Percentiles rank a stretch among this genome's conserved stretches.
Conservation (phyloP, 164 flowering plant genomes). For the Platanus orientalis region DNA sequence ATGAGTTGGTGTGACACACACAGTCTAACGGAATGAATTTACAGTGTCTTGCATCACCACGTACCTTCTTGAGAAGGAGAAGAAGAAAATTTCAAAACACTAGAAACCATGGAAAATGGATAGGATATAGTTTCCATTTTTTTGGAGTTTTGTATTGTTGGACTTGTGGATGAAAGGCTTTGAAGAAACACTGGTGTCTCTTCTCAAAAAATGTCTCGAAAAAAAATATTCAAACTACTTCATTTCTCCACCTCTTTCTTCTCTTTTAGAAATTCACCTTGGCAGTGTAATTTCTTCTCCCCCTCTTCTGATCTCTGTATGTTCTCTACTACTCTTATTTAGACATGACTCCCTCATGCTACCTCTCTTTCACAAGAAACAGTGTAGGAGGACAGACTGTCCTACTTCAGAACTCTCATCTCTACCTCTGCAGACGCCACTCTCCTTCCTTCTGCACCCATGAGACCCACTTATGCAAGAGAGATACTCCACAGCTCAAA, state of each 20-base stretch:
- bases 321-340: conserved; percentile 1
- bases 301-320: neutral
- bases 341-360: conserved; percentile 49
- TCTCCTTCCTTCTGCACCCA: conserved; percentile 9
- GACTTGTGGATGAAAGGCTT: too few relatives aligned
- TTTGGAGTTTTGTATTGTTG: too few relatives aligned
- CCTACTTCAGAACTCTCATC: conserved; percentile 20
- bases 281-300: conserved; percentile 17
- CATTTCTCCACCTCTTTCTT: conserved; percentile 5
- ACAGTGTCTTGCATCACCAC: too few relatives aligned
- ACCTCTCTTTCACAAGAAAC: conserved; percentile 45
- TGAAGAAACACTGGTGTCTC: too few relatives aligned
- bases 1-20: too few relatives aligned
- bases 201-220: conserved; percentile 6
- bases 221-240: conserved; percentile 10
- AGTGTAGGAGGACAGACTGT: conserved; percentile 18
- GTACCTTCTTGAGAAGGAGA: too few relatives aligned
- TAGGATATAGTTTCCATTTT: conserved; percentile 15
- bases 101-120: too few relatives aligned
- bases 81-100: too few relatives aligned
- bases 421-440: conserved; percentile 20
- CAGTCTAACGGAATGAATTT: too few relatives aligned
- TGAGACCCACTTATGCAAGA: conserved; percentile 15
- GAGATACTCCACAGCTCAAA: conserved; percentile 14
- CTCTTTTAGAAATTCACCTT: conserved; percentile 27